Evolutionary conservation across 2,329 filamentous ascomycete genomes (phyloP).

Genomic region (Paracoccidioides lutzii): DNA sequence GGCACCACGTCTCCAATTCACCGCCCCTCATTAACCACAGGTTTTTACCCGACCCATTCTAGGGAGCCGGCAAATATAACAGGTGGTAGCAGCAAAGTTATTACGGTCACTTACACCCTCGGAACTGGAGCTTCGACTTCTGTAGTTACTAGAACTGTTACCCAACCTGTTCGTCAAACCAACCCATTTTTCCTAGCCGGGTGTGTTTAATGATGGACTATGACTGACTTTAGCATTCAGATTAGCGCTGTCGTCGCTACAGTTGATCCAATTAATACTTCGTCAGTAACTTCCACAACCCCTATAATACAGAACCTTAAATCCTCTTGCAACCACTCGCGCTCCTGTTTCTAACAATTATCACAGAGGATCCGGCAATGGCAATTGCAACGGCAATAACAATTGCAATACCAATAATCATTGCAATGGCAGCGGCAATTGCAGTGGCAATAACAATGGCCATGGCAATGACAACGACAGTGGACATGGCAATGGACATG

Average conservation of each 20-base stretch:
- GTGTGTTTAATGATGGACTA: neutral
- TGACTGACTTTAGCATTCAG: neutral
- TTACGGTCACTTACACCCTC: constrained; percentile 30
- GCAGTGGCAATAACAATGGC: no score
- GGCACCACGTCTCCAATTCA: neutral
- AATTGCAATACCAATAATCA: no score
- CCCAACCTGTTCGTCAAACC: constrained; percentile 21
- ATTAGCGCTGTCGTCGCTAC: neutral
- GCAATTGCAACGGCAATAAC: no score
- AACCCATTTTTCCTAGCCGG: neutral
- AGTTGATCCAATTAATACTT: constrained; percentile 1
- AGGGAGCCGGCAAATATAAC: no score
- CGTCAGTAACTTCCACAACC: constrained; percentile 20
- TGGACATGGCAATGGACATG: no score
- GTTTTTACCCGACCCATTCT: neutral
- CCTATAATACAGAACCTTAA: constrained; percentile 10
- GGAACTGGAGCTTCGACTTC: constrained; percentile 23
- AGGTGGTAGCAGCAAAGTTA: constrained; percentile 7
- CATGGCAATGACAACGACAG: no score
- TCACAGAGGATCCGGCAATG: no score
- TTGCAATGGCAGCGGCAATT: no score
- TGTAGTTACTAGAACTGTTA: constrained; percentile 28
- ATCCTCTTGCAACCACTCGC: neutral
- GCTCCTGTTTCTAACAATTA: neutral
- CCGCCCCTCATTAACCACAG: neutral